Evolutionary conservation across 2,329 filamentous ascomycete genomes (phyloP), one percentile per base, ranked within the genome.

Genomic region (Pseudogymnoascus sp.): DNA sequence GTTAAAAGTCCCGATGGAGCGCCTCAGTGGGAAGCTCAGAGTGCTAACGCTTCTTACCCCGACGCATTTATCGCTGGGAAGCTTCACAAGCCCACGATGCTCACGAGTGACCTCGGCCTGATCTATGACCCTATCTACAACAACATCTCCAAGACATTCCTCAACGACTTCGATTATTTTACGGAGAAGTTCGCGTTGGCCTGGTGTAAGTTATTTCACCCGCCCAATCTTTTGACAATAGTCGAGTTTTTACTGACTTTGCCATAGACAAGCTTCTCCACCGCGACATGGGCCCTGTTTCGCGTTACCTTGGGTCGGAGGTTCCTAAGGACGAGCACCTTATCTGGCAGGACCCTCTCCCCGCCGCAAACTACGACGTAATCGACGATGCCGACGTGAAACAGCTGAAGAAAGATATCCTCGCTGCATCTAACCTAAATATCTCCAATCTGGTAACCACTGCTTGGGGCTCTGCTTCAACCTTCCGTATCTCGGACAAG

Each of bases 261-360:
- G 80, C 81, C 30, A 83, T 80, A 81, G 83, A 83, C 77, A 85
- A 84, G 77, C 75, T 84, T 61, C 74, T 83, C 41, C 81, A 84
- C 73, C 80, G 81, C 75, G 81, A 84, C 68, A 80, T 84, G 78
- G 81, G 81, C 30, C 81, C 57, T 78, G 80, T 63, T 71, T 47
- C 76, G 28, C 80, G 81, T 70, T 84, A 80, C 76, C 68, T 83
- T 63, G 81, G 81, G 35, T 81, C 81, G 2, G 81, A 84, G 69
- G 75, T 84, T 41, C 81, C 81, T 43, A 74, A 76, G 62, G 81
- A 84, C 72, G 73, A 76, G 9, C 39, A 41, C n/a, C 72, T 78
- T 39, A 67, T 81, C 65, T 84, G 81, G 81, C 79, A 84, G 65
- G 81, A 84, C 66, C 80, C 80, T 12, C 68, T 84, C 25, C 80